Conservation (phyloP, 78 protist genomes). For the Dictyostelium discoideum region DNA sequence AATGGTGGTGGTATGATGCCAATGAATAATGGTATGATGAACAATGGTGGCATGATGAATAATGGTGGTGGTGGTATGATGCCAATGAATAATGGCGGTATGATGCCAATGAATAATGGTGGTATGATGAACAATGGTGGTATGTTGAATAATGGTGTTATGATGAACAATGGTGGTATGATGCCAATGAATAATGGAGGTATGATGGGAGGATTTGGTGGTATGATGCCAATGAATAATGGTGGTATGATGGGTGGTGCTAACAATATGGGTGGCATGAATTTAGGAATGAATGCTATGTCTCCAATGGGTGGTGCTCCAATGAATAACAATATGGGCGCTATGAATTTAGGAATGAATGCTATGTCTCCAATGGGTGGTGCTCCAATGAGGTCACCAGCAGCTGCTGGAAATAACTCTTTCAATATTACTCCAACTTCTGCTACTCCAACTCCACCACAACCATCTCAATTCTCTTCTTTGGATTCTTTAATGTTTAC, state of each 20-base stretch:
- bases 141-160: not conserved
- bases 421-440: not conserved
- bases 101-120: not conserved
- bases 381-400: not conserved
- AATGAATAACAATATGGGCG: not conserved
- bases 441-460: slow-evolving; percentile 9
- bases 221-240: not conserved
- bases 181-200: not conserved
- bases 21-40: not conserved
- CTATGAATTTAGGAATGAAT: slow-evolving; percentile 35
- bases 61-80: not conserved
- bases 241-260: not conserved
- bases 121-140: not conserved
- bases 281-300: not conserved
- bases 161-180: not conserved
- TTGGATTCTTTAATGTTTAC: slow-evolving; percentile 60
- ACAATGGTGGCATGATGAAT: not conserved
- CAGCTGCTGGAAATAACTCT: not conserved
- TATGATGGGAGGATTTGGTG: not conserved
- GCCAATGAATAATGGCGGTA: slow-evolving; percentile 5
- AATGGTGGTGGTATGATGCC: not conserved
- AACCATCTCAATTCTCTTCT: slow-evolving; percentile 48
- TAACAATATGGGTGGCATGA: not conserved
- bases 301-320: not conserved
- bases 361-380: slow-evolving; percentile 39